Base-by-base conservation (phyloP, 192 early-diverging fungal genomes). In the Rhizoclosmatium globosum region DNA sequence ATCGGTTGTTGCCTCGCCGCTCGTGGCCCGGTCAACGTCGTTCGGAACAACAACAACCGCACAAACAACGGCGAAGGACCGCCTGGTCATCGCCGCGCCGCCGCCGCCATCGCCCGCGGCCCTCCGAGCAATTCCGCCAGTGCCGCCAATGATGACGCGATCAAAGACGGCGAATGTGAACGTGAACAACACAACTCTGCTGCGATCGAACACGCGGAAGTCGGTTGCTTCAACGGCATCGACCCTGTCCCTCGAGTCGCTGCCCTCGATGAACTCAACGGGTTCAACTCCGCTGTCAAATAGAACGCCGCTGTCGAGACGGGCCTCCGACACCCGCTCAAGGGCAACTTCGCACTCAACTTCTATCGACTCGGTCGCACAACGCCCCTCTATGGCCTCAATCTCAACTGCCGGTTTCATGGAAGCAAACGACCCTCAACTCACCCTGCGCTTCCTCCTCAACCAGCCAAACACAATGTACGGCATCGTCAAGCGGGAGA, bases 381-480 rank as follows among this genome's bases (percentile, higher is more conserved):
- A 6, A 56, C 69, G 50, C 7, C 46, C 69, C 21, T 43, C 47
- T 17, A 48, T 71, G 23, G 44, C 38, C 21, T 41, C 69, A 21
- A 71, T 71, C 48, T 38, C 46, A 39, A 56, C 21, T 46, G 69
- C 69, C 47, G 69, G 69, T n/a, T 71, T 71, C 69, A 48, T 71
- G 48, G 69, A 71, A 39, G 17, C 17, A 9, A 71, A 15, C 3
- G 69, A 74, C 59, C 72, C 59, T 11, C n/a, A 41, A 15, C 13
- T n/a, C 42, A 44, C 60, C 9, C 72, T 74, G 41, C 43, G 59
- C 41, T 38, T 39, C 39, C 15, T 74, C 21, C 59, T 74, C 21
- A 44, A 21, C 17, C 72, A 64, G 31, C 72, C 72, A 41, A 64
- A 74, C 59, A 31, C 23, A 38, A 39, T 74, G 58, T 74, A 74